These are phyloP conservation scores for Colletotrichum sp. DNA, from an alignment of 2,329 filamentous ascomycete genomes.

Conservation along the genomic window DNA sequence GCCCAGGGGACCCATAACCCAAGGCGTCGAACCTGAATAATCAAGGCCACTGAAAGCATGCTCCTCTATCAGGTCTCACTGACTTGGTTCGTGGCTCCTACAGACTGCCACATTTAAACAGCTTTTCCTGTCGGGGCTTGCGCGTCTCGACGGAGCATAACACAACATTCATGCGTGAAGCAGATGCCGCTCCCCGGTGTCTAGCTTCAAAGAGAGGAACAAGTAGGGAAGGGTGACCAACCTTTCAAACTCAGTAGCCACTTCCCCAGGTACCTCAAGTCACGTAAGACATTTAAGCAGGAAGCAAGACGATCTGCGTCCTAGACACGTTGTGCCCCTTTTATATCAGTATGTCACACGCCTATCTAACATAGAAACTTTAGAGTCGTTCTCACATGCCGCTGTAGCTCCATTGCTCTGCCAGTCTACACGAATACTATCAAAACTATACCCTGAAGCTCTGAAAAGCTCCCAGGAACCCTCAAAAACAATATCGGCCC, in stretches of 20 bases:
- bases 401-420: background rate
- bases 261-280: background rate
- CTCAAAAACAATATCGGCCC: background rate
- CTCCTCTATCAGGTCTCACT: background rate
- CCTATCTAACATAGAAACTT: background rate
- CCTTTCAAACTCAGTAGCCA: background rate
- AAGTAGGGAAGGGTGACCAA: too few species aligned
- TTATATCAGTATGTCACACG: rapidly evolving
- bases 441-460: background rate
- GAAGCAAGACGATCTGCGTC: background rate
- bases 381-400: background rate
- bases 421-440: background rate
- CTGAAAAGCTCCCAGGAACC: background rate
- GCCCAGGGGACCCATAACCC: background rate
- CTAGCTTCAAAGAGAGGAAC: background rate
- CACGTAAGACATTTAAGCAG: background rate
- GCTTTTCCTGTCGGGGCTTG: background rate
- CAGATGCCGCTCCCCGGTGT: background rate
- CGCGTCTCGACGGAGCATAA: background rate
- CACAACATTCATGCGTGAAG: background rate
- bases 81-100: background rate
- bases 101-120: rapidly evolving
- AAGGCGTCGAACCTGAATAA: background rate
- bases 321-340: background rate
- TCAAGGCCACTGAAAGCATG: background rate